Evolutionary conservation across 495 filamentous ascomycete genomes (phyloP).

Genomic region (Rostrohypoxylon terebratum): DNA sequence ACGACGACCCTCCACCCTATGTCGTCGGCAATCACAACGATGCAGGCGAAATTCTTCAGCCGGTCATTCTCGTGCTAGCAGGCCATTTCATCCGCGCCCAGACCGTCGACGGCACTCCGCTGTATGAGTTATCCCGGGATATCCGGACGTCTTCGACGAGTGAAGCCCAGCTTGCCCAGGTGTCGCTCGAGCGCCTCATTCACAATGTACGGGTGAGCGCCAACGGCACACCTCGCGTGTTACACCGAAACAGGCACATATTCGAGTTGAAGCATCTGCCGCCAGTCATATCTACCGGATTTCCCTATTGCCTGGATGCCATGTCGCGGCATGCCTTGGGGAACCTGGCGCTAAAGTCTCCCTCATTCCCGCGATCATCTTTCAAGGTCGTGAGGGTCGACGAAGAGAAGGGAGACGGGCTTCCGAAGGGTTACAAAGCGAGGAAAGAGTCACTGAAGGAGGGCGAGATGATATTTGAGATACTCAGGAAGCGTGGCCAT

Average conservation of each 20-base stretch:
- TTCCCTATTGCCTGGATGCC: slow-evolving; percentile 36
- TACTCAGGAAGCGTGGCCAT: slow-evolving; percentile 26
- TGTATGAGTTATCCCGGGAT: slow-evolving; percentile 50
- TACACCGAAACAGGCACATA: slow-evolving; percentile 38
- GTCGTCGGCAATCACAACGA: slow-evolving; percentile 33
- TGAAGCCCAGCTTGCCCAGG: slow-evolving; percentile 42
- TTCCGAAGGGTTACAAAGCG: slow-evolving; percentile 32
- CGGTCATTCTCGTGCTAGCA: slow-evolving; percentile 42
- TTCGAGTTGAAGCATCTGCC: slow-evolving; percentile 47
- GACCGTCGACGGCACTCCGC: slow-evolving; percentile 34
- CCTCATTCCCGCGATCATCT: slow-evolving; percentile 43
- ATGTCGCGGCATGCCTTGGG: slow-evolving; percentile 39
- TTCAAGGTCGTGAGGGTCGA: slow-evolving; percentile 38
- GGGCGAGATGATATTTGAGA: slow-evolving; percentile 39
- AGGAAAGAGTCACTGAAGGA: slow-evolving; percentile 33
- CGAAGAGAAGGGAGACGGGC: slow-evolving; percentile 39
- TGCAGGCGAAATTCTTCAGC: slow-evolving; percentile 48
- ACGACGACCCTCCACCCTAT: slow-evolving; percentile 36
- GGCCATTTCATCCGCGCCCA: slow-evolving; percentile 48
- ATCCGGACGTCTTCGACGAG: slow-evolving; percentile 14
- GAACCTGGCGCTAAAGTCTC: slow-evolving; percentile 36
- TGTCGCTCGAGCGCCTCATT: slow-evolving; percentile 50
- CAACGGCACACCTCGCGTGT: slow-evolving; percentile 39
- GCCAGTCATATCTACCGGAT: slow-evolving; percentile 30
- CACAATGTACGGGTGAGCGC: slow-evolving; percentile 39